Percentiles rank a stretch among this genome's conserved stretches.
These are phyloP conservation scores for Paulownia fortunei DNA, from an alignment of 257 asterid genomes.

Conservation along the genomic window DNA sequence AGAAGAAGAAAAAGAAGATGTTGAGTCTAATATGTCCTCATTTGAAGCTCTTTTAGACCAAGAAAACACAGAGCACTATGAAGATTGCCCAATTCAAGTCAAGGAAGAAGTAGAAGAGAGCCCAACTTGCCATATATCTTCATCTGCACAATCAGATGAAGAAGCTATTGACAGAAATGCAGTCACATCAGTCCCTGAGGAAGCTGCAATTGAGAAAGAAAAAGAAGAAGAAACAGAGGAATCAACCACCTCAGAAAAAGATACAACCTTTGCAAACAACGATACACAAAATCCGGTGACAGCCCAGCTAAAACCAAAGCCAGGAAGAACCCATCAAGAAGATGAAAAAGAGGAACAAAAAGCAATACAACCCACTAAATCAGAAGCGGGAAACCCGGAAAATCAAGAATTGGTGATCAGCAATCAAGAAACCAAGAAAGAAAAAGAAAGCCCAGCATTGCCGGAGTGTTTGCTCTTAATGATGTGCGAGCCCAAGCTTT, in stretches of 20 bases:
- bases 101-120: conserved; percentile 31
- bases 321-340: conserved; percentile 2
- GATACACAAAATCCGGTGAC: conserved; percentile 8
- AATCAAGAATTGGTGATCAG: conserved; percentile 6
- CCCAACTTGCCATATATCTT: conserved; percentile 35
- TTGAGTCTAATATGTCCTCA: conserved; percentile 54
- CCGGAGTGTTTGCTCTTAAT: conserved; percentile 87
- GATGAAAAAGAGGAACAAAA: conserved; percentile 18
- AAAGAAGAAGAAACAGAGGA: conserved; percentile 47
- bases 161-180: conserved; percentile 31
- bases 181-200: conserved; percentile 13
- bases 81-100: conserved; percentile 38
- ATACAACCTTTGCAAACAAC: not conserved
- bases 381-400: conserved; percentile 14
- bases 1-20: conserved; percentile 45
- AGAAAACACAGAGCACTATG: conserved; percentile 45
- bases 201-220: conserved; percentile 29
- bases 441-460: conserved; percentile 40
- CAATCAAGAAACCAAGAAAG: conserved; percentile 20
- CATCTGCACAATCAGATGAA: conserved; percentile 39
- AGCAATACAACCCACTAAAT: conserved; percentile 4
- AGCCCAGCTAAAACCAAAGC: not conserved
- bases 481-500: conserved; percentile 98
- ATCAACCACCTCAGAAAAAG: conserved; percentile 13
- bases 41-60: conserved; percentile 57